Evolutionary conservation across 2,329 filamentous ascomycete species (phyloP).

Genomic region (Lithohypha guttulata): DNA sequence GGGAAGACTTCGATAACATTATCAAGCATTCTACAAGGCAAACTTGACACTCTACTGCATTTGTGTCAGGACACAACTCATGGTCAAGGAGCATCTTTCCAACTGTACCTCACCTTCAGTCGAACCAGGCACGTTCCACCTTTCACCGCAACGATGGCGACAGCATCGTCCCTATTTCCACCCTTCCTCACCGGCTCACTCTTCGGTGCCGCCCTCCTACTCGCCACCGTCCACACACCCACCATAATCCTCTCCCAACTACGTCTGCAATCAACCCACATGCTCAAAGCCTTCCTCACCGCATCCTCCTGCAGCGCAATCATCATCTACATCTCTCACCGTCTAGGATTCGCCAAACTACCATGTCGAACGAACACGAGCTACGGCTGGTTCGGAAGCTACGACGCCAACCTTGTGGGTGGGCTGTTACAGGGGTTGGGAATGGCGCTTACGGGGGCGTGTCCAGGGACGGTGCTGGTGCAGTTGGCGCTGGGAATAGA

Average conservation of each 20-base stretch:
- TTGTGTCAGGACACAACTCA: no score
- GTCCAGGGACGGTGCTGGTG: constrained; percentile 53
- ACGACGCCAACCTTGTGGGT: constrained; percentile 56
- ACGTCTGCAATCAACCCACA: constrained; percentile 51
- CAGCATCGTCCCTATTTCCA: no score
- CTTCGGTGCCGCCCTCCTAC: constrained; percentile 52
- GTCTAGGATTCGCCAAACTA: constrained; percentile 34
- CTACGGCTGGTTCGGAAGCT: constrained; percentile 42
- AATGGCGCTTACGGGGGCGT: constrained; percentile 55
- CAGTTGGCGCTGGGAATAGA: constrained; percentile 47
- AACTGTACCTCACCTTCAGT: no score
- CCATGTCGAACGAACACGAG: constrained; percentile 42
- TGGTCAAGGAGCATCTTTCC: no score
- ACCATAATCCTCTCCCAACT: constrained; percentile 52
- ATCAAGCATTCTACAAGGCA: no score
- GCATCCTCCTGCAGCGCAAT: constrained; percentile 54
- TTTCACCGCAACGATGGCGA: no score
- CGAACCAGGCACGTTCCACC: no score
- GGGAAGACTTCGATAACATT: no score
- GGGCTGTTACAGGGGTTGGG: constrained; percentile 53
- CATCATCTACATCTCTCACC: constrained; percentile 35
- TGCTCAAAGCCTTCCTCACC: constrained; percentile 54
- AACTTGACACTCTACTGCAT: no score
- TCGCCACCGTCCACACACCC: constrained; percentile 51
- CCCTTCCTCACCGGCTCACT: constrained; percentile 41